phyloP scores from a whole-genome alignment of 139 green algal species.

The Spirogloea muscicola region DNA sequence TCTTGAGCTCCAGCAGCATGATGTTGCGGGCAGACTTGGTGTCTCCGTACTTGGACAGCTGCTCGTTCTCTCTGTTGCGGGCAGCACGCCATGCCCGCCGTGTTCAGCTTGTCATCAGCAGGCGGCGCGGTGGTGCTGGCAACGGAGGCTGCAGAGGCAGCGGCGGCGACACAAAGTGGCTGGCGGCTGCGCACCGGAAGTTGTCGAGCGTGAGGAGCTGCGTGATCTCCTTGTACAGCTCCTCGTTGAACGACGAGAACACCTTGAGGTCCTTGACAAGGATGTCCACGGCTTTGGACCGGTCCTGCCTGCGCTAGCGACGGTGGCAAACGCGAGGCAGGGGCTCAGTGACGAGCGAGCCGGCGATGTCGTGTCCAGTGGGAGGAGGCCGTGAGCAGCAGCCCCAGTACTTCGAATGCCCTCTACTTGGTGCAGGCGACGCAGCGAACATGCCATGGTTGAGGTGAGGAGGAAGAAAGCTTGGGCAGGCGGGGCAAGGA shows the following conservation, averaged over 20 bases:
- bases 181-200: too few relatives aligned
- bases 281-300: conserved; percentile 45
- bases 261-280: conserved; percentile 51
- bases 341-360: too few relatives aligned
- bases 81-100: too few relatives aligned
- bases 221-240: conserved; percentile 53
- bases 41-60: conserved; percentile 50
- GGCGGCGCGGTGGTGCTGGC: too few relatives aligned
- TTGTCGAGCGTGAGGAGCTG: conserved; percentile 49
- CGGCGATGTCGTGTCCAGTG: too few relatives aligned
- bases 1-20: conserved; percentile 49
- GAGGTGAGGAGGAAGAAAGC: background rate
- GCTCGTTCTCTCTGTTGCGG: conserved; percentile 48
- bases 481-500: background rate
- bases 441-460: background rate
- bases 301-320: conserved; percentile 44
- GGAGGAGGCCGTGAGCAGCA: too few relatives aligned
- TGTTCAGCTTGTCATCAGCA: too few relatives aligned
- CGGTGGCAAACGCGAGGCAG: too few relatives aligned
- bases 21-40: conserved; percentile 49
- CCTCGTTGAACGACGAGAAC: conserved; percentile 46
- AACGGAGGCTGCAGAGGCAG: too few relatives aligned
- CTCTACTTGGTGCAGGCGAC: too few relatives aligned
- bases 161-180: too few relatives aligned
- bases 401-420: too few relatives aligned